Evolutionary conservation across 2,329 filamentous ascomycete species (phyloP).

Genomic region (Trichoderma sp.): DNA sequence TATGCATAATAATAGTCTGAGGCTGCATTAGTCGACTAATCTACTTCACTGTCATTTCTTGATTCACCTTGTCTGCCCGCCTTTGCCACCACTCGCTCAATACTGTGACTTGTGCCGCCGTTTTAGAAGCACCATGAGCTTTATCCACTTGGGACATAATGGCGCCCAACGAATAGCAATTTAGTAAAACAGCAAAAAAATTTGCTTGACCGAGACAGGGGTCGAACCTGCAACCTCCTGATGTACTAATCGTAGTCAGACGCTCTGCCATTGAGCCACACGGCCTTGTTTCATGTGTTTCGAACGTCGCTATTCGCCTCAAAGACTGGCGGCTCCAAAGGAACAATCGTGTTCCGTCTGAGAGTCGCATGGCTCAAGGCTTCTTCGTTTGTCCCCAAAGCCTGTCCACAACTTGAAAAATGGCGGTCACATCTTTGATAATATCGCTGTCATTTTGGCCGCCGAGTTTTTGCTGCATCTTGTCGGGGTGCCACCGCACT

Average conservation of each 20-base stretch:
- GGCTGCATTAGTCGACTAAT: conserved; percentile 10
- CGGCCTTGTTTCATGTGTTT: neutral
- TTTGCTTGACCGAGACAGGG: neutral
- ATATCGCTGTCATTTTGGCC: conserved; percentile 66
- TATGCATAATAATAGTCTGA: conserved; percentile 11
- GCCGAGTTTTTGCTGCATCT: conserved; percentile 87
- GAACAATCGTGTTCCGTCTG: neutral
- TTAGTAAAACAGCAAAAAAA: neutral
- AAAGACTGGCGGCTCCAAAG: neutral
- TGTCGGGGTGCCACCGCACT: conserved; percentile 95
- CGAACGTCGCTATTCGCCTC: neutral
- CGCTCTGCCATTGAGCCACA: neutral
- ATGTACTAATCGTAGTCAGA: neutral
- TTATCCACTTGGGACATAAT: neutral
- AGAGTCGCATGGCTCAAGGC: neutral
- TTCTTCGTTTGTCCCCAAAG: conserved; percentile 53
- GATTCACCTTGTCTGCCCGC: neutral
- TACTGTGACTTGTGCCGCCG: neutral
- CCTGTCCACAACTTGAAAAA: conserved; percentile 86
- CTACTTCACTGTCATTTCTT: neutral
- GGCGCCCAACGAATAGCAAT: neutral
- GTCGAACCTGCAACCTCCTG: neutral
- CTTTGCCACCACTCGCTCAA: neutral
- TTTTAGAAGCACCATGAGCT: neutral
- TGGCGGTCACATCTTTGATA: conserved; percentile 77